Evolutionary conservation across 2,329 filamentous ascomycete genomes (phyloP).

Genomic region (Monosporascus sp.): DNA sequence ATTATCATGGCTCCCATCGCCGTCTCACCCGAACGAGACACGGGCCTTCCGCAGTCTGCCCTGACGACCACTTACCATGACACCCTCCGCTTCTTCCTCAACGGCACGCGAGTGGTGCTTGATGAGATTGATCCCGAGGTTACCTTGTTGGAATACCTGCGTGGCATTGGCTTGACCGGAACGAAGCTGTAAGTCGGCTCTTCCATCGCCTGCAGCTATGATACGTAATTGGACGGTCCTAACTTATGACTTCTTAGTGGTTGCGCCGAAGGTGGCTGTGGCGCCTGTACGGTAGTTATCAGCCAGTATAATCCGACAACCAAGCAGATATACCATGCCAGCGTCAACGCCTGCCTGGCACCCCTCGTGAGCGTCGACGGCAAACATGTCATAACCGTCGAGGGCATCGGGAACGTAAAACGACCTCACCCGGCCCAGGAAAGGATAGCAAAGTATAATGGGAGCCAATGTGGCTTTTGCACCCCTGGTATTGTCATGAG

Average conservation of each 20-base stretch:
- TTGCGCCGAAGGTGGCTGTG: slow-evolving; percentile 93
- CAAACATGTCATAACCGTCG: slow-evolving; percentile 96
- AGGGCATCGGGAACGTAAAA: slow-evolving; percentile 87
- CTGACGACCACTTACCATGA: slow-evolving; percentile 79
- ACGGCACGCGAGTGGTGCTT: slow-evolving; percentile 82
- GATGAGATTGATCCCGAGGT: slow-evolving; percentile 87
- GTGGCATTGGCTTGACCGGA: slow-evolving; percentile 87
- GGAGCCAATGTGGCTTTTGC: slow-evolving; percentile 91
- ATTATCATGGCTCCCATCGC: slow-evolving; percentile 50
- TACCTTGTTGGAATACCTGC: slow-evolving; percentile 86
- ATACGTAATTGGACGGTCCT: not conserved
- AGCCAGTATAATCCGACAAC: slow-evolving; percentile 93
- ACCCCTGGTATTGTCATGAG: slow-evolving; percentile 98
- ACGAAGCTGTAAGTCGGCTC: slow-evolving; percentile 66
- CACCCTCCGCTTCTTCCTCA: slow-evolving; percentile 86
- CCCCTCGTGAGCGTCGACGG: slow-evolving; percentile 90
- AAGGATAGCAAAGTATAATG: slow-evolving; percentile 83
- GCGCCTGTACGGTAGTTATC: slow-evolving; percentile 91
- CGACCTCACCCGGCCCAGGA: slow-evolving; percentile 86
- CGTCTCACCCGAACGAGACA: slow-evolving; percentile 42
- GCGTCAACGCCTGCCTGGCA: slow-evolving; percentile 91
- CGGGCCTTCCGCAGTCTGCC: slow-evolving; percentile 31
- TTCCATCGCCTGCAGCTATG: not conserved
- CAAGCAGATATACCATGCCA: slow-evolving; percentile 89
- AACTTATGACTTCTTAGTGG: slow-evolving; percentile 42